Evolutionary conservation across 2,329 filamentous ascomycete species (phyloP).

Genomic region (Curvularia verruculosa): DNA sequence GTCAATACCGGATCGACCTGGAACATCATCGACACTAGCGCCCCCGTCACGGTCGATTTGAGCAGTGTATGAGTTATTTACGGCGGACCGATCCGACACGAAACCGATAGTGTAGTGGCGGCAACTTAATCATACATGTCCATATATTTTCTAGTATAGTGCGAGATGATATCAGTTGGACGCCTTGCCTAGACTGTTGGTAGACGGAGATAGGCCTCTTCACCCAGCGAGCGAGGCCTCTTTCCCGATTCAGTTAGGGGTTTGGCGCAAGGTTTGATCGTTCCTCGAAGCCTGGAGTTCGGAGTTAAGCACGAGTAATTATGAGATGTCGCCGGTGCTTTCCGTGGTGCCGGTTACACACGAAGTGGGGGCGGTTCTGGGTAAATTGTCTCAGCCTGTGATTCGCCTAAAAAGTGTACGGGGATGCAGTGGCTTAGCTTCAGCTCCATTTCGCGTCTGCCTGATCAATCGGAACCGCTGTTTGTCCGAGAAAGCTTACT

Average conservation of each 20-base stretch:
- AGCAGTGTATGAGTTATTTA: background rate
- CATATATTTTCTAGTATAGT: background rate
- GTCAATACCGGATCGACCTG: conserved; percentile 15
- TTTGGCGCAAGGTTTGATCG: background rate
- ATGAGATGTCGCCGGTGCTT: background rate
- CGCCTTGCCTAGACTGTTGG: background rate
- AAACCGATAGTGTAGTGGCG: background rate
- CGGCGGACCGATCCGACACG: background rate
- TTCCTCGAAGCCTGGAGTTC: background rate
- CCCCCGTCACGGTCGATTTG: conserved; percentile 4
- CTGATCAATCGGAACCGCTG: background rate
- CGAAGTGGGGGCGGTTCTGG: background rate
- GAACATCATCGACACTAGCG: conserved; percentile 8
- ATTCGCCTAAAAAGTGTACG: background rate
- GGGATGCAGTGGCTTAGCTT: background rate
- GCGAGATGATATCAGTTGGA: background rate
- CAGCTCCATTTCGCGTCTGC: background rate
- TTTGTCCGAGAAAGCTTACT: background rate
- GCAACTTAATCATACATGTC: background rate
- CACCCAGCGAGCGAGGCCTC: too few relatives aligned
- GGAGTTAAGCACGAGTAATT: conserved; percentile 11
- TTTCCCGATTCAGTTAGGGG: background rate
- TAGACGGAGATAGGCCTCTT: background rate
- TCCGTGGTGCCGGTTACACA: background rate
- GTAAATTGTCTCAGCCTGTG: background rate